These are phyloP conservation scores for Serendipita sp. DNA, from an alignment of 768 basidiomycete species.

Conservation along the genomic window DNA sequence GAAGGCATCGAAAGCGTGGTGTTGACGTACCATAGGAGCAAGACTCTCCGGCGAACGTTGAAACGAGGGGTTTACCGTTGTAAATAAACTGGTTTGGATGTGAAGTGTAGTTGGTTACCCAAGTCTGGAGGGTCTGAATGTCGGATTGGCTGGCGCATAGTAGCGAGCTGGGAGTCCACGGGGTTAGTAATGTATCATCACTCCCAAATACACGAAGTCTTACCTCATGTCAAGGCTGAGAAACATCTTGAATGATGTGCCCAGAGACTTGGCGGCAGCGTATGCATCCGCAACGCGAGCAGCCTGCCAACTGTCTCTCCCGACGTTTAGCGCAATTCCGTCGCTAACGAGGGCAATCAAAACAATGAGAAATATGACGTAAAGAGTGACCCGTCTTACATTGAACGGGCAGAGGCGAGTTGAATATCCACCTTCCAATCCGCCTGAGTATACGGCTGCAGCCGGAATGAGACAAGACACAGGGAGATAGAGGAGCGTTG, in stretches of 20 bases:
- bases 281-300: constrained; percentile 32
- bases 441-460: constrained; percentile 30
- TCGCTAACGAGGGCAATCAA: constrained; percentile 33
- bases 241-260: constrained; percentile 43
- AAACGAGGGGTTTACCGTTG: constrained; percentile 42
- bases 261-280: constrained; percentile 32
- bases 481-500: not conserved
- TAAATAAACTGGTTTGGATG: constrained; percentile 47
- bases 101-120: constrained; percentile 36
- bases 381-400: not conserved
- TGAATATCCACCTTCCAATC: constrained; percentile 32
- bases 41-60: constrained; percentile 55
- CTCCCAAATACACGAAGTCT: constrained; percentile 30
- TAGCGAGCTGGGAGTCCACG: constrained; percentile 23
- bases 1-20: constrained; percentile 25
- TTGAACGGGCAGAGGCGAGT: constrained; percentile 27
- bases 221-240: constrained; percentile 49
- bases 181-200: not conserved
- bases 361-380: not conserved
- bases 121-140: constrained; percentile 35
- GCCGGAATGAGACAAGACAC: no score
- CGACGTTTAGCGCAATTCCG: constrained; percentile 56
- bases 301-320: constrained; percentile 46
- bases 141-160: constrained; percentile 36
- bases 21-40: constrained; percentile 68